These are phyloP conservation scores for Xylariaceae sp. DNA, from an alignment of 2,329 filamentous ascomycete species.

Conservation along the genomic window DNA sequence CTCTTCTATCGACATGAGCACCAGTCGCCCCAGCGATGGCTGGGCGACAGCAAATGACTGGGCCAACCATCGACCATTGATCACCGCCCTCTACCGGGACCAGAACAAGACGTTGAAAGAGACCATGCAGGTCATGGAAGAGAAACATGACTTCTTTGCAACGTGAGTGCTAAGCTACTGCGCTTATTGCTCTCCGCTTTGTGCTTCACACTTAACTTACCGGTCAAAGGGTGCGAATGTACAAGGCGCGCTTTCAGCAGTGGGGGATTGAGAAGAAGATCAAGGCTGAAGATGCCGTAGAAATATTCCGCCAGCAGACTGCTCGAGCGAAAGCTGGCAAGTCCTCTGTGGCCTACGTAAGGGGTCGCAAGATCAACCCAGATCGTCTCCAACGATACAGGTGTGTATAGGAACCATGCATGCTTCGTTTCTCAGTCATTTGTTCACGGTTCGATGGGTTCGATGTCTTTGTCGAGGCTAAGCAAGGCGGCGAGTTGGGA, in stretches of 20 bases:
- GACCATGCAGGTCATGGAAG: constrained; percentile 41
- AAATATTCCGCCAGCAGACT: constrained; percentile 43
- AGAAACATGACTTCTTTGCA: constrained; percentile 60
- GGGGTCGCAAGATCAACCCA: constrained; percentile 39
- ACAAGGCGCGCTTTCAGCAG: constrained; percentile 42
- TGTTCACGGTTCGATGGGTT: constrained; percentile 7
- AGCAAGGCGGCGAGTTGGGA: background rate
- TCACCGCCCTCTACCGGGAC: constrained; percentile 39
- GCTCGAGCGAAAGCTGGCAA: constrained; percentile 40
- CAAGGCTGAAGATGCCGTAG: constrained; percentile 41
- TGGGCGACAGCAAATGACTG: constrained; percentile 40
- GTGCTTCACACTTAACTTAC: constrained; percentile 2
- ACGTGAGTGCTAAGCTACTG: constrained; percentile 34
- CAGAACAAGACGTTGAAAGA: constrained; percentile 42
- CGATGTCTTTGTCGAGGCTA: background rate
- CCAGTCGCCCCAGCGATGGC: constrained; percentile 32
- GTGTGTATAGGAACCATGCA: constrained; percentile 11
- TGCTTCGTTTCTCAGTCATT: constrained; percentile 21
- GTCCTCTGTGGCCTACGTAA: constrained; percentile 39
- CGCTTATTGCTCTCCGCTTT: background rate
- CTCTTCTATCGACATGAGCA: constrained; percentile 28
- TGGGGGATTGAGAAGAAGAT: constrained; percentile 45
- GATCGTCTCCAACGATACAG: constrained; percentile 41
- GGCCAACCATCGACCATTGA: constrained; percentile 35
- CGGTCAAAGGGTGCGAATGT: constrained; percentile 39